Base-by-base conservation (phyloP, 2,329 filamentous ascomycete genomes). In the Hymenoscyphus repandus region DNA sequence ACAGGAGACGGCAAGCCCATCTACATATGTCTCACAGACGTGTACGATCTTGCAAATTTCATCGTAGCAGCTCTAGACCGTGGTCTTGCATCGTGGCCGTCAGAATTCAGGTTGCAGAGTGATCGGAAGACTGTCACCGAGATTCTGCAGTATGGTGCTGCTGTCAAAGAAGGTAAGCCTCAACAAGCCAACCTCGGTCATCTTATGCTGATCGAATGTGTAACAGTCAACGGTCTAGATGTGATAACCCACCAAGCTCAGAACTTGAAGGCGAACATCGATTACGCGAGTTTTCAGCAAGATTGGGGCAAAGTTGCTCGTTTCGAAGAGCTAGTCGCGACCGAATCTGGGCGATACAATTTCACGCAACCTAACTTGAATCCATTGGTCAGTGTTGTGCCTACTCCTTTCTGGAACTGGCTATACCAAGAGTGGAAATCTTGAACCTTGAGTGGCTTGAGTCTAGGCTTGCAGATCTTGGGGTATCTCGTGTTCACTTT, bases 41-140 rank as follows among this genome's bases (percentile, higher is more conserved):
- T 83, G 13, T 73, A 80, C 55, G 87, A 91, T 60, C 78, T 89
- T 5, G 86, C 78, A 20, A 75, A 76, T n/a, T 89, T 86, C 58
- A 72, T 90, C 7, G 82, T 83, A 10, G 79, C 82, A n/a, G 80
- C 87, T 12, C 66, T 88, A 30, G 83, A 87, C 41, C 67, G 88
- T 37, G 77, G 74, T 0, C 71, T 74, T 6, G 69, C 72, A 6
- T 73, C 66, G 15, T 91, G 87, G 87, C 85, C 85, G 2, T 66
- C 69, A 5, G 86, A 90, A 63, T 82, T 86, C 64, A 77, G 76
- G 36, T 82, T 90, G 76, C 75, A 75, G 44, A 85, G 86, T n/a
- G 83, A 87, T 47, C 72, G 80, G 5, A 70, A 85, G 65, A 78
- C 74, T 1, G 74, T 88, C 2, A 72, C 74, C 11, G 75, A 83